Percentiles rank a stretch among this genome's conserved stretches.
These are phyloP conservation scores for Chaetoscypha palmicola DNA, from an alignment of 2,329 filamentous ascomycete genomes.

Conservation along the genomic window DNA sequence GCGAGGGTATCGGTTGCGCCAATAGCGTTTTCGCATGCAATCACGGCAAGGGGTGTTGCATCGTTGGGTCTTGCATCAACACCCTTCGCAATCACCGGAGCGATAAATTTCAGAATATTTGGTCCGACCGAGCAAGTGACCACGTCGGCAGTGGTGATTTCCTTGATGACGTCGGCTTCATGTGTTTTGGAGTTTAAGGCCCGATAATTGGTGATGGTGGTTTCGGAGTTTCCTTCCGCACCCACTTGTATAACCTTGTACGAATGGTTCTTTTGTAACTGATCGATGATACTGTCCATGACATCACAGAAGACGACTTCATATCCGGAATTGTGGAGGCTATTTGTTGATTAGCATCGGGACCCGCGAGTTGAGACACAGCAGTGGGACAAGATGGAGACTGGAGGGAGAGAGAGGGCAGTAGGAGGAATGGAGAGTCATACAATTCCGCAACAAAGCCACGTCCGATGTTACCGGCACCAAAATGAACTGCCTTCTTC, in stretches of 20 bases:
- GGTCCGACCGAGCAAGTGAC: slow-evolving; percentile 97
- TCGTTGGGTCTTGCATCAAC: slow-evolving; percentile 67
- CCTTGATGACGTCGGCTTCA: slow-evolving; percentile 71
- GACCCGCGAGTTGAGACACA: background rate
- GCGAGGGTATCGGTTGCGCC: slow-evolving; percentile 86
- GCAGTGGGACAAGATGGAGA: background rate
- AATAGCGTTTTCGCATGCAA: slow-evolving; percentile 98
- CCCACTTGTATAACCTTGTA: slow-evolving; percentile 95
- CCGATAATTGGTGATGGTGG: slow-evolving; percentile 88
- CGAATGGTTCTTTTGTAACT: slow-evolving; percentile 64
- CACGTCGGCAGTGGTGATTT: slow-evolving; percentile 80
- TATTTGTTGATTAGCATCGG: slow-evolving; percentile 7
- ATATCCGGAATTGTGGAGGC: slow-evolving; percentile 85
- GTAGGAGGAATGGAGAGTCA: slow-evolving; percentile 6
- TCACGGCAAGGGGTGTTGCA: slow-evolving; percentile 70
- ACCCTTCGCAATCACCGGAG: slow-evolving; percentile 89
- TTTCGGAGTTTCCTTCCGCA: slow-evolving; percentile 69
- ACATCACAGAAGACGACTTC: slow-evolving; percentile 97
- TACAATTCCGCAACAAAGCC: slow-evolving; percentile 32
- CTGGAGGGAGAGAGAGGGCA: too few species aligned
- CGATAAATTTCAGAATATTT: slow-evolving; percentile 93
- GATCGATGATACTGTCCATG: slow-evolving; percentile 72
- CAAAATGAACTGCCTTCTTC: slow-evolving; percentile 76
- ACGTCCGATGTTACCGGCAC: slow-evolving; percentile 73
- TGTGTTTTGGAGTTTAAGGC: slow-evolving; percentile 92